Evolutionary conservation across 1,284 basidiomycete species (phyloP).

Genomic region (Laetiporus sulphureus): DNA sequence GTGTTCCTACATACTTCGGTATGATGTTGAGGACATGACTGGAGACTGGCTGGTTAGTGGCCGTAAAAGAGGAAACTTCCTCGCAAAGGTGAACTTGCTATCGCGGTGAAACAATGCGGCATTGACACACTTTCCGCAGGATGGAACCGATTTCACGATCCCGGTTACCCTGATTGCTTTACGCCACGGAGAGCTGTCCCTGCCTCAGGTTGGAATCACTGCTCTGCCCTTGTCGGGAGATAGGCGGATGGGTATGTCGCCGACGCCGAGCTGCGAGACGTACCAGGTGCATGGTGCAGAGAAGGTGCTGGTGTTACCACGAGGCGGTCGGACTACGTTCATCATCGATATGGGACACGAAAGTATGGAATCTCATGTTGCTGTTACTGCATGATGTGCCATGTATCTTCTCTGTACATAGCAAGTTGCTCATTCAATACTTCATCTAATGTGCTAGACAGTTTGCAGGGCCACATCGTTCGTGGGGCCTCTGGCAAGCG

Average conservation of each 20-base stretch:
- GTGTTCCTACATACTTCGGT: slow-evolving; percentile 52
- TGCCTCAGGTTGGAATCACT: slow-evolving; percentile 64
- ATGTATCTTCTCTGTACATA: no score
- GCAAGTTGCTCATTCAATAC: no score
- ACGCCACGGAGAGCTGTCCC: slow-evolving; percentile 65
- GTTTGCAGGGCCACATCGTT: no score
- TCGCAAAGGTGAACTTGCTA: slow-evolving; percentile 59
- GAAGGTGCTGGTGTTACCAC: slow-evolving; percentile 63
- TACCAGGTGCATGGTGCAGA: slow-evolving; percentile 75
- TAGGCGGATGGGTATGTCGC: slow-evolving; percentile 48
- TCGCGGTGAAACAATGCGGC: slow-evolving; percentile 1
- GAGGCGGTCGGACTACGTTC: slow-evolving; percentile 75
- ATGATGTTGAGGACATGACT: slow-evolving; percentile 69
- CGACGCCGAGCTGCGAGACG: slow-evolving; percentile 60
- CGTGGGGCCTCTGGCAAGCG: no score
- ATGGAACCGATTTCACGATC: slow-evolving; percentile 47
- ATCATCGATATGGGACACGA: slow-evolving; percentile 58
- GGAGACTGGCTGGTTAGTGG: slow-evolving; percentile 82
- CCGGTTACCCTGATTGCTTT: slow-evolving; percentile 72
- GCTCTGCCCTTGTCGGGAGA: slow-evolving; percentile 47
- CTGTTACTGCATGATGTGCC: no score
- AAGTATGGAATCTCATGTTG: no score
- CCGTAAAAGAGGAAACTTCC: slow-evolving; percentile 70
- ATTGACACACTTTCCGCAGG: slow-evolving; percentile 31
- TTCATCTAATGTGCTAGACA: no score